Conservation (phyloP, 2,329 filamentous ascomycete species). For the Botrytis fragariae region DNA sequence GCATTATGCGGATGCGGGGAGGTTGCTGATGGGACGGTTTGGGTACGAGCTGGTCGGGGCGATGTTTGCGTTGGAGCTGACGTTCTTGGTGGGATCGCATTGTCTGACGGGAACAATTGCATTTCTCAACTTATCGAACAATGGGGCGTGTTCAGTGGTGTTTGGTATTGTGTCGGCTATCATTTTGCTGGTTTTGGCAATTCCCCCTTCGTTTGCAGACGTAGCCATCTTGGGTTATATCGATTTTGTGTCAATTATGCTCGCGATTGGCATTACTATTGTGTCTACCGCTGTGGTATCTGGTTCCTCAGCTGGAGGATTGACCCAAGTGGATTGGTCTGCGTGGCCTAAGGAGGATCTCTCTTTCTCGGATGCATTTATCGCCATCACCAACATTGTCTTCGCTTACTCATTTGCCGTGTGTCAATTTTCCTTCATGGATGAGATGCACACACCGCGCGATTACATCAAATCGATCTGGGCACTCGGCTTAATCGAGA, state of each 20-base stretch:
- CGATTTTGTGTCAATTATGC: background rate
- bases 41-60: slow-evolving; percentile 48
- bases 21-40: slow-evolving; percentile 50
- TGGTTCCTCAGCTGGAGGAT: background rate
- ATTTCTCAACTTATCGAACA: slow-evolving; percentile 54
- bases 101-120: slow-evolving; percentile 60
- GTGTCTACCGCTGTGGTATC: background rate
- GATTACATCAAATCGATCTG: slow-evolving; percentile 42
- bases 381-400: slow-evolving; percentile 56
- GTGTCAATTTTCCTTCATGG: slow-evolving; percentile 31
- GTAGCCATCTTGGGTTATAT: slow-evolving; percentile 51
- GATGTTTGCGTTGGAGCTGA: slow-evolving; percentile 52
- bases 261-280: background rate
- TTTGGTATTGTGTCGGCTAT: background rate
- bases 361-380: slow-evolving; percentile 47
- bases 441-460: slow-evolving; percentile 40
- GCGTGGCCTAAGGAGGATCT: slow-evolving; percentile 36
- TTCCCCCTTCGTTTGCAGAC: slow-evolving; percentile 57
- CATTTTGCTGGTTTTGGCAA: slow-evolving; percentile 50
- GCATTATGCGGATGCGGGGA: slow-evolving; percentile 52
- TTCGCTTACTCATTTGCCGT: slow-evolving; percentile 49
- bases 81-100: slow-evolving; percentile 63
- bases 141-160: slow-evolving; percentile 35
- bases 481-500: slow-evolving; percentile 51
- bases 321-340: slow-evolving; percentile 27